Evolutionary conservation across 306 rosid species (phyloP).

Genomic region (Comarum palustre): DNA sequence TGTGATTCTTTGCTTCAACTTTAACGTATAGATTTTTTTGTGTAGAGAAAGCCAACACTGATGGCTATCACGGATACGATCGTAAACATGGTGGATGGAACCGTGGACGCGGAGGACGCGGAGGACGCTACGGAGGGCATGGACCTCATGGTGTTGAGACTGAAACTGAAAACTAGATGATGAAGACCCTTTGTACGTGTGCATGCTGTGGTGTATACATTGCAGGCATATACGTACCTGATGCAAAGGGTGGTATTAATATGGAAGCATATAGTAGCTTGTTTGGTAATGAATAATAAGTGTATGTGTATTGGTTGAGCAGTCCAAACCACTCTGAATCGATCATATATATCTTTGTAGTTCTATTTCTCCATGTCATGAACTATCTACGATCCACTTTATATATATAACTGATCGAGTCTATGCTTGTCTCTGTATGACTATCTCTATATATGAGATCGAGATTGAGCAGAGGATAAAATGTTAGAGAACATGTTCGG

Average conservation of each 20-base stretch:
- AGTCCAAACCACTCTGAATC: neutral
- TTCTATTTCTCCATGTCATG: neutral
- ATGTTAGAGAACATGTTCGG: too few relatives aligned
- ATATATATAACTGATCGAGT: neutral
- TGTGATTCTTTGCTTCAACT: neutral
- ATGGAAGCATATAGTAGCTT: neutral
- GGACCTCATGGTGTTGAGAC: neutral
- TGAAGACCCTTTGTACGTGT: neutral
- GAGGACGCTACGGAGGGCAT: neutral
- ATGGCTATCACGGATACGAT: neutral
- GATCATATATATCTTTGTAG: neutral
- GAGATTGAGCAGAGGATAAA: too few relatives aligned
- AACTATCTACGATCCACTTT: neutral
- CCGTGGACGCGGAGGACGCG: too few relatives aligned
- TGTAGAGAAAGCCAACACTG: neutral
- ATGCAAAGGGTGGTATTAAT: neutral
- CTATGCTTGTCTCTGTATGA: neutral
- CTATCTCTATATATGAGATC: neutral
- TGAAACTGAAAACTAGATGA: constrained; percentile 6
- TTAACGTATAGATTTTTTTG: neutral
- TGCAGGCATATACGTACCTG: neutral
- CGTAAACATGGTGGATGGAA: too few relatives aligned
- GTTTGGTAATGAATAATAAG: neutral
- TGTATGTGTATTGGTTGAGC: neutral
- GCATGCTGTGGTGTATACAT: neutral